Conservation (phyloP, 1,284 basidiomycete genomes). For the Cryptococcus jaspeensis region DNA sequence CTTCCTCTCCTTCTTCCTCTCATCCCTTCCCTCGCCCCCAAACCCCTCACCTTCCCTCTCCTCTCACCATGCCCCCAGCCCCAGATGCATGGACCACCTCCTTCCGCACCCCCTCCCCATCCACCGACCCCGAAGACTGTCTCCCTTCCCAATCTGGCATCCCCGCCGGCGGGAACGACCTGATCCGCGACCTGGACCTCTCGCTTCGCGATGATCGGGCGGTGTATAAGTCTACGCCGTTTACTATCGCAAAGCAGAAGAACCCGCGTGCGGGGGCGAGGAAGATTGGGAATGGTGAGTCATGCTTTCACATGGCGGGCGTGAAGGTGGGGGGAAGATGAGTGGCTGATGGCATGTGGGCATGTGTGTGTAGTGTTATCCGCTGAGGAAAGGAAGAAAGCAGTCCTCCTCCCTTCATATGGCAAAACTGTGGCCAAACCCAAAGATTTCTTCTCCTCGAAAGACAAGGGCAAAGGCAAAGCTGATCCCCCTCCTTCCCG, state of each 20-base stretch:
- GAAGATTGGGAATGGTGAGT: conserved; percentile 3
- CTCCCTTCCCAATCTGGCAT: neutral
- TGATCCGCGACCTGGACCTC: conserved; percentile 7
- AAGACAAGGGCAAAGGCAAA: too few species aligned
- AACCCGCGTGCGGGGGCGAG: neutral
- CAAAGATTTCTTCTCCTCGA: too few species aligned
- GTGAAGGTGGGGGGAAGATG: neutral
- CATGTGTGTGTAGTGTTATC: neutral
- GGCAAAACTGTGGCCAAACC: too few species aligned
- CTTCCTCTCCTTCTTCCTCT: too few species aligned
- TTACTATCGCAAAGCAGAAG: conserved; percentile 9
- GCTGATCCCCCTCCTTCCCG: too few species aligned
- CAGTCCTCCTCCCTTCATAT: neutral
- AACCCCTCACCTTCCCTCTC: too few species aligned
- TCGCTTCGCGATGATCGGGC: conserved; percentile 4
- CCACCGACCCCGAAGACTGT: neutral
- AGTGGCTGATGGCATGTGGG: neutral
- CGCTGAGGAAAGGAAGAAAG: neutral
- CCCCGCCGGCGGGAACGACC: neutral
- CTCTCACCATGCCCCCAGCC: too few species aligned
- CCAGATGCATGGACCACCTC: conserved; percentile 1
- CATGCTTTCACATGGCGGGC: neutral
- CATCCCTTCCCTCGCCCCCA: too few species aligned
- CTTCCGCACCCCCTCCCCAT: conserved; percentile 12
- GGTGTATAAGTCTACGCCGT: conserved; percentile 9